Evolutionary conservation across 116 monocot genomes (phyloP).

Genomic region (Iris pallida): DNA sequence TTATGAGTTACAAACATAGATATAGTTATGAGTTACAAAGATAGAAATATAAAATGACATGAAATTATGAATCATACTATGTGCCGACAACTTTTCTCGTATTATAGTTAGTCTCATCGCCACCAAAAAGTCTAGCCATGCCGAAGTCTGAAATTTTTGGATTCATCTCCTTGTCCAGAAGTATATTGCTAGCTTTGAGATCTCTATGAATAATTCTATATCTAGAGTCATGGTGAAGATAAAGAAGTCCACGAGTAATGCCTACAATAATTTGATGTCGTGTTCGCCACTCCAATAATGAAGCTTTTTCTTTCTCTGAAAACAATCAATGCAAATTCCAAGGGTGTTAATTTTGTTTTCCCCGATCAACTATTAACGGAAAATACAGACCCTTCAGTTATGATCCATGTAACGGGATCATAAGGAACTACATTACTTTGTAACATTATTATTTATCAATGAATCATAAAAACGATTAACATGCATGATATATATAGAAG

Average conservation of each 20-base stretch:
- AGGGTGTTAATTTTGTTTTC: too few relatives aligned
- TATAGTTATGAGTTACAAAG: too few relatives aligned
- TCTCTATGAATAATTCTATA: constrained; percentile 15
- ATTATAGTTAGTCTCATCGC: not conserved
- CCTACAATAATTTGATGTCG: constrained; percentile 9
- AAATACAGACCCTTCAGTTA: too few relatives aligned
- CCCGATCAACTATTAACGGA: too few relatives aligned
- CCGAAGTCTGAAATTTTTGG: constrained; percentile 22
- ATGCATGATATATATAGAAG: too few relatives aligned
- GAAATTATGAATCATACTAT: not conserved
- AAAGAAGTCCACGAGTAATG: constrained; percentile 13
- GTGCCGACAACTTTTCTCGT: constrained; percentile 15
- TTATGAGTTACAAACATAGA: too few relatives aligned
- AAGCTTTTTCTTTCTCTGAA: not conserved
- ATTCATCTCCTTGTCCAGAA: constrained; percentile 11
- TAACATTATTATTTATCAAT: too few relatives aligned
- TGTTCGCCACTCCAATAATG: constrained; percentile 5
- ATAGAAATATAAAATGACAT: too few relatives aligned
- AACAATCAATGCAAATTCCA: not conserved
- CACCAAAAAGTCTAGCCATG: constrained; percentile 6
- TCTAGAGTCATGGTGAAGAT: constrained; percentile 18
- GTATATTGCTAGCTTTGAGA: constrained; percentile 17
- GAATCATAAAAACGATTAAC: too few relatives aligned
- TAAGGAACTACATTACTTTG: too few relatives aligned
- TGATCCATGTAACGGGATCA: too few relatives aligned